phyloP scores from a whole-genome alignment of 257 asterid species.

The Scutellaria barbata region DNA sequence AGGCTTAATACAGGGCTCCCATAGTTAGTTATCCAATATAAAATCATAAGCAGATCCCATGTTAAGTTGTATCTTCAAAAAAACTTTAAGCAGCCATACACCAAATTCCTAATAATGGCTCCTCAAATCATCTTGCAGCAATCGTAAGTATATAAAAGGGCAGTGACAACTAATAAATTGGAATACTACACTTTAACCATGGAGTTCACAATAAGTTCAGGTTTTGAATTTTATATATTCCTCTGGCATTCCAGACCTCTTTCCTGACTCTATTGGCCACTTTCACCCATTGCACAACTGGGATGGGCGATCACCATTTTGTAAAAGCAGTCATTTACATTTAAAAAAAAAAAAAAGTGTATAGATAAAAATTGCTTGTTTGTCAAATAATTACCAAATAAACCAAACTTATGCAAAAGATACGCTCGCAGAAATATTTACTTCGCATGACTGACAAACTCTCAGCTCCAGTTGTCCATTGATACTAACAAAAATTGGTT shows the following conservation, averaged over 20 bases:
- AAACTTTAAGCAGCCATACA: slow-evolving; percentile 2
- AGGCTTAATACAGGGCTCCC: slow-evolving; percentile 15
- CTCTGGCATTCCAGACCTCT: slow-evolving; percentile 8
- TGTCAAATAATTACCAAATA: neutral
- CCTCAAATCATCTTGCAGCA: slow-evolving; percentile 19
- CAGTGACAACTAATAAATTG: slow-evolving; percentile 13
- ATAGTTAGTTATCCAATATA: neutral
- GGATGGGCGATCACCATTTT: slow-evolving; percentile 5
- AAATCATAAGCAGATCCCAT: slow-evolving; percentile 16
- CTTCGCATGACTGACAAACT: neutral
- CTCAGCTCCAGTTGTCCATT: neutral
- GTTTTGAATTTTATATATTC: neutral
- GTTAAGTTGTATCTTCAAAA: slow-evolving; percentile 6
- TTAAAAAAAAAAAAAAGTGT: slow-evolving; percentile 2
- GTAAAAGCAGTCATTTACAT: neutral
- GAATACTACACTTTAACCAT: slow-evolving; percentile 1
- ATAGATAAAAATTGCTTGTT: neutral
- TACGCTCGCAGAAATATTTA: neutral
- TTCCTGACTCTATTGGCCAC: slow-evolving; percentile 4
- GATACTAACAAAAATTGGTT: neutral
- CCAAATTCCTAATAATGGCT: slow-evolving; percentile 26
- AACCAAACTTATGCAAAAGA: neutral
- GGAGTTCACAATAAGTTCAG: neutral
- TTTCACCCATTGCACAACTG: neutral
- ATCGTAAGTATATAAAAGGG: slow-evolving; percentile 12